Percentiles rank a stretch among this genome's conserved stretches.
These are phyloP conservation scores for Sherardia arvensis DNA, from an alignment of 257 asterid species.

Conservation along the genomic window DNA sequence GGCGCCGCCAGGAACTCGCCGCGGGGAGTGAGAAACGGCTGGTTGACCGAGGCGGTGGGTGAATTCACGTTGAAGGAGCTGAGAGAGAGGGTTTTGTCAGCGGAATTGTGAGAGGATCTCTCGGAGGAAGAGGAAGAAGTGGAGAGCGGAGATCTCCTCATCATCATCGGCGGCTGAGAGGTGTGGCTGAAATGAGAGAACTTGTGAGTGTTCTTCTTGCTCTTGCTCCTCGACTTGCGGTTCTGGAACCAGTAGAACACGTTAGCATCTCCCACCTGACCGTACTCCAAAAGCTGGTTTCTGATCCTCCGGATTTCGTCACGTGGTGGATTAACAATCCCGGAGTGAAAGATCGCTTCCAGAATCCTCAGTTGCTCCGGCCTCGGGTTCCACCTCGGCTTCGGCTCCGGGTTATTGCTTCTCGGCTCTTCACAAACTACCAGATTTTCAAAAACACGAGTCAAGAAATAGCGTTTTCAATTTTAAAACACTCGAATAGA, in stretches of 20 bases:
- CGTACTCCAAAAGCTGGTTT: constrained; percentile 75
- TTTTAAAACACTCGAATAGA: too few species aligned
- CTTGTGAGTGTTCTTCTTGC: constrained; percentile 49
- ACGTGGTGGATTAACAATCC: constrained; percentile 91
- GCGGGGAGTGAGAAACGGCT: constrained; percentile 29
- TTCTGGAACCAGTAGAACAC: constrained; percentile 98
- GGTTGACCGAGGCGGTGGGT: constrained; percentile 69
- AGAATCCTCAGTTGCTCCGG: constrained; percentile 91
- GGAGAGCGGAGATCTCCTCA: constrained; percentile 8
- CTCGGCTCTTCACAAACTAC: constrained; percentile 60
- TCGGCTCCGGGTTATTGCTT: constrained; percentile 77
- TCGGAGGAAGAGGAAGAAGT: constrained; percentile 54
- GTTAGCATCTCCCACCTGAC: constrained; percentile 94
- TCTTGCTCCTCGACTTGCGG: constrained; percentile 87
- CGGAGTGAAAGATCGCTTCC: constrained; percentile 85
- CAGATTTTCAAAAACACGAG: neutral
- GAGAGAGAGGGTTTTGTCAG: constrained; percentile 33
- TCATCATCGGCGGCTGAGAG: constrained; percentile 1
- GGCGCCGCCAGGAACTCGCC: constrained; percentile 39
- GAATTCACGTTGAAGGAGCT: constrained; percentile 37
- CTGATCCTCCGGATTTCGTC: constrained; percentile 86
- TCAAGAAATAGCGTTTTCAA: too few species aligned
- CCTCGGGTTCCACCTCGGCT: constrained; percentile 89
- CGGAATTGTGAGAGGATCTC: constrained; percentile 41
- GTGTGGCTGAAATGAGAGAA: neutral